Evolutionary conservation across 73 alveolate species (phyloP).

Genomic region (Paramecium tetraurelia): DNA sequence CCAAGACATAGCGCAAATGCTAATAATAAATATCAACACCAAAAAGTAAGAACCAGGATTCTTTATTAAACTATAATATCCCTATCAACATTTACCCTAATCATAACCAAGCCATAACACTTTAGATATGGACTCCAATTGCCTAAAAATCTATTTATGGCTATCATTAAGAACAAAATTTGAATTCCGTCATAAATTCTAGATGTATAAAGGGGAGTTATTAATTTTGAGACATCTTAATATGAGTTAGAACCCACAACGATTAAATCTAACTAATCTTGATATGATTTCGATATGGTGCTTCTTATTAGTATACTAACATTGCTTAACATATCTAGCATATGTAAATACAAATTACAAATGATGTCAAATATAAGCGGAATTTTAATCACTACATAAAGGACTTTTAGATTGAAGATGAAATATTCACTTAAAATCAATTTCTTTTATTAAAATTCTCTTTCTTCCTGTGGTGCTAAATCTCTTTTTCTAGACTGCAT

Average conservation of each 20-base stretch:
- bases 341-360: not conserved
- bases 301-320: not conserved
- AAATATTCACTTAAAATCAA: not conserved
- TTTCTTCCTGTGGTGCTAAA: not conserved
- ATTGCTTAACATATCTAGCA: not conserved
- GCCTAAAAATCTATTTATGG: conserved; percentile 12
- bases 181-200: not conserved
- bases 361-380: conserved; percentile 9
- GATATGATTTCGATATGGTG: not conserved
- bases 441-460: not conserved
- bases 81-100: not conserved
- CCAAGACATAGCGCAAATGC: conserved; percentile 38
- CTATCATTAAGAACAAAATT: not conserved
- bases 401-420: not conserved
- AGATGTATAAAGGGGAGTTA: not conserved
- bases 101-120: conserved; percentile 38
- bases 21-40: not conserved
- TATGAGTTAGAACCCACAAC: not conserved
- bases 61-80: not conserved
- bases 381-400: not conserved
- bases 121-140: conserved; percentile 42
- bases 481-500: not conserved
- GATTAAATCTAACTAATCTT: not conserved
- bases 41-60: conserved; percentile 29
- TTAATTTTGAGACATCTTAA: not conserved